Evolutionary conservation across 257 asterid genomes (phyloP), one percentile per base, ranked within the genome.

Genomic region (Ajuga chamaepitys): DNA sequence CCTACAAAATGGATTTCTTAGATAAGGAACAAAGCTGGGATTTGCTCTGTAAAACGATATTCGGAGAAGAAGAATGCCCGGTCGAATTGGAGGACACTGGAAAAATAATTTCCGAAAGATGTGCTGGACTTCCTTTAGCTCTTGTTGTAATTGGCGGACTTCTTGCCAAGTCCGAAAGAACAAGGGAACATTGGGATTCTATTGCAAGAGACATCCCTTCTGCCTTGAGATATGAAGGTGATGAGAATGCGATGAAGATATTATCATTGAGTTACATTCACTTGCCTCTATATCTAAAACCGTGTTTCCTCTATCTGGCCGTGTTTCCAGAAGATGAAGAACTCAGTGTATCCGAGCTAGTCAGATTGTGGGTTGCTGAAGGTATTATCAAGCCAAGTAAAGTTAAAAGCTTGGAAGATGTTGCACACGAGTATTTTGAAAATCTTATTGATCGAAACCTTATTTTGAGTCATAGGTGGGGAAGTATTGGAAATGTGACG

Each of bases 301-400:
- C 69, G 0, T 81, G 84, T 55, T 81, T 81, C 42, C 75, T 81
- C 16, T 77, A 78, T 65, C 58, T 78, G 12, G 83, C 81, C 3
- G 58, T 78, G 21, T 77, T 80, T 51, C 80, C 76, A 0, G 57
- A 53, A 14, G 76, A 67, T 11, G 38, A 2, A 3, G 68, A 20
- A 61, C 61, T 77, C 44, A 70, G 64, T 0, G 54, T 58, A 0
- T 54, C 80, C 75, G 71, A 59, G 53, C 60, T 77, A 50, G 50
- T 57, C 7, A 60, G 70, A 0, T 40, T 80, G 50, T 80, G 83
- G 85, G 64, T 81, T 0, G 82, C 85, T 2, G 83, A 80, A 69
- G 85, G 83, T 7, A 74, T 77, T 58, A 22, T 80, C 16, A 64
- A 35, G 8, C 34, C 11, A 2, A 56, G 37, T 5, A 40, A 4